Base-by-base conservation (phyloP, 805 yeast genomes). In the Saturnispora besseyi region DNA sequence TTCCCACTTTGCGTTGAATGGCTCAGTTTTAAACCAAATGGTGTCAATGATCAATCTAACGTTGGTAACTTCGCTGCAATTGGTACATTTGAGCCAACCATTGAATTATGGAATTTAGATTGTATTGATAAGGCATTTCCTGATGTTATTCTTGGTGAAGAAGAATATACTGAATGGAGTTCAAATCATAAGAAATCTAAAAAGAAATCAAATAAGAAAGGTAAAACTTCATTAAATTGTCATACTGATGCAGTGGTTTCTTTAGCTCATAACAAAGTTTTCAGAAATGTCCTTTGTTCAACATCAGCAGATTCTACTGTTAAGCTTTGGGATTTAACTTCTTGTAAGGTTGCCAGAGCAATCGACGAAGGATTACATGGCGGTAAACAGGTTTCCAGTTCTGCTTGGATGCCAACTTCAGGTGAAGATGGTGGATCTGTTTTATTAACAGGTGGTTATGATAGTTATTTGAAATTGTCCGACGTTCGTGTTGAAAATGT, bases 1-100 rank as follows among this genome's bases (percentile, higher is more conserved):
- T 91, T 93, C 76, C 99, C 99, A 40, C 75, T 93, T 53, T 88
- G 97, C 64, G 90, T 90, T 32, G 99, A 93, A 67, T 91, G 98
- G 98, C 66, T 93, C 55, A 85, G 87, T 65, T 85, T 76, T 64
- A 75, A 73, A 53, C 91, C 95, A 31, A 77, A 73, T 12, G 70
- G 66, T 21, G 58, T 67, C 12, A 70, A 71, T 33, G 71, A 70
- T 40, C 69, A 68, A 22, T 56, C 62, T 3, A 76, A 79, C 53
- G 69, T 81, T 30, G 96, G 95, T 10, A 93, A 89, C 67, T 89
- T 87, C 67, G 98, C 95, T 2, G 99, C 99, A 12, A 74, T 93
- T 56, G 98, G 98, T 63, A 87, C 98, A 2, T 91, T 93, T 64
- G 98, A 91, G 59, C 99, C 99, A 38, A 95, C 86, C 62, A 91